Evolutionary conservation across 129 eudicot genomes (phyloP).

Genomic region (Rutidosis leptorrhynchoides): DNA sequence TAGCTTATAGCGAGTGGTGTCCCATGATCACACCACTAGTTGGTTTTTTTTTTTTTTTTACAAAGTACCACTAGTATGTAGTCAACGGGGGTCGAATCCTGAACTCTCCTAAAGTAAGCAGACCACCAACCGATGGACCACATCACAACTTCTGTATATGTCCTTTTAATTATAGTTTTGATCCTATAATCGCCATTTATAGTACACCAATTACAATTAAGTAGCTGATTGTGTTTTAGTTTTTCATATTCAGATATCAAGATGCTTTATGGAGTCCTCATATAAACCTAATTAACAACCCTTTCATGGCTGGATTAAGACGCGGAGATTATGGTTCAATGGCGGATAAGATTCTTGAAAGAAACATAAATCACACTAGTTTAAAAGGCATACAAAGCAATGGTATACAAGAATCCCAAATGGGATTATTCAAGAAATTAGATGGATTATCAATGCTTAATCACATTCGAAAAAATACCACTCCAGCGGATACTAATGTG

Average conservation of each 20-base stretch:
- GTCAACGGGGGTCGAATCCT: no score
- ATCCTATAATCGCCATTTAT: no score
- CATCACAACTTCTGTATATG: no score
- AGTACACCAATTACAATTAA: not conserved
- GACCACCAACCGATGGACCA: no score
- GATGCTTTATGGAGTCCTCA: constrained; percentile 53
- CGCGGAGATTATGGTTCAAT: constrained; percentile 38
- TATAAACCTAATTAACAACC: constrained; percentile 33
- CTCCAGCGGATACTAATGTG: constrained; percentile 7
- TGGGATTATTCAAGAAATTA: constrained; percentile 30
- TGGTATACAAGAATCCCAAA: constrained; percentile 4
- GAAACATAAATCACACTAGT: constrained; percentile 19
- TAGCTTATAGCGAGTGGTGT: no score
- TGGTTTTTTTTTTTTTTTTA: no score
- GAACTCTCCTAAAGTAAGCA: no score
- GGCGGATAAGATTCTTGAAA: constrained; percentile 31
- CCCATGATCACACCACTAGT: no score
- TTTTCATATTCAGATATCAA: constrained; percentile 43
- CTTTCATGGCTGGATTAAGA: constrained; percentile 39
- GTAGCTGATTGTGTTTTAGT: not conserved
- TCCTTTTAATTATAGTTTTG: no score
- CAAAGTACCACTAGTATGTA: no score
- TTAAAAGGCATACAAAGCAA: constrained; percentile 37
- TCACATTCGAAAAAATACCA: constrained; percentile 22
- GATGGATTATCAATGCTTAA: constrained; percentile 36